Evolutionary conservation across 345 rosid genomes (phyloP), one percentile per base, ranked within the genome.

Genomic region (Populus alba): DNA sequence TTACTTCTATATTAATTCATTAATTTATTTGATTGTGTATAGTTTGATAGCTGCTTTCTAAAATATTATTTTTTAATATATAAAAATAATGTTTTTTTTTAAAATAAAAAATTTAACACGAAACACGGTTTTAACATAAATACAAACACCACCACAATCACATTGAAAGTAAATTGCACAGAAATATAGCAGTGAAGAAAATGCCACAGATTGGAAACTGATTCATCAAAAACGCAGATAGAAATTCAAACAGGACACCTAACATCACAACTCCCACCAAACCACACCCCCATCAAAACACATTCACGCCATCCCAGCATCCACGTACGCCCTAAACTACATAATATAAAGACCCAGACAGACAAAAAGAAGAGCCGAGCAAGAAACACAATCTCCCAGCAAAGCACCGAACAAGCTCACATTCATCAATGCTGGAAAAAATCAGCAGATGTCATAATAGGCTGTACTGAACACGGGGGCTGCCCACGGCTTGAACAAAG

Each of bases 401-500:
- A 49, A 75, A 13, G 7, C 38, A 38, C 29, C 31, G 45, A 68
- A 69, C 74, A 77, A 33, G 33, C 55, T 29, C 57, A 31, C 38
- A 15, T 10, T 33, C 69, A 35, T 20, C 8, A 33, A 69, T 43
- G 74, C 53, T 89, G 78, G 37, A 87, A 77, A 86, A 84, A 78
- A 78, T 91, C 90, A 38, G 87, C 88, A 53, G 91, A 85, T 1
- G 92, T 87, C 78, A 66, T 78, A 31, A 89, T 77, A 2, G 94
- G 92, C 79, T 85, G 92, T 71, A 55, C 66, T 0, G 90, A 83
- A 29, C 86, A 88, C 35, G 94, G 90, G 37, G 86, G 83, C 81
- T 86, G 92, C 97, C 92, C 7, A 91, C 0, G 96, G 94, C 18
- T 86, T 80, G 83, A 84, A 79, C 70, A 89, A 72, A 33, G 88